These are phyloP conservation scores for sorghum (Sorghum bicolor) DNA, from an alignment of 176 grass and related monocot species.

Conservation along the genomic window DNA sequence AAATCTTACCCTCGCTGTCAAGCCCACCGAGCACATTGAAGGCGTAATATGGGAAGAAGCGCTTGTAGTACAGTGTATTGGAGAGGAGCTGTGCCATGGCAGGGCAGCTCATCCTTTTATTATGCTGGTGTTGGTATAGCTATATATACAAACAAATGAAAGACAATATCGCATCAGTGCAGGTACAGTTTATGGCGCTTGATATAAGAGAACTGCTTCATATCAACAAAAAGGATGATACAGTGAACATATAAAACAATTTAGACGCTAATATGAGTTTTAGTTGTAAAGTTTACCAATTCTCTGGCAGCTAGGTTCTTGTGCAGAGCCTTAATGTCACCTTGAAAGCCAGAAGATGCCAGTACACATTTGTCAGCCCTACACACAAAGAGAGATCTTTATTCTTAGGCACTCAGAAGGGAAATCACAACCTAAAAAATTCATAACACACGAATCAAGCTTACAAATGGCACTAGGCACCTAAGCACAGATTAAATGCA, in stretches of 20 bases:
- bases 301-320: conserved; percentile 91
- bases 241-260: background rate
- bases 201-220: background rate
- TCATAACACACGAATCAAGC: background rate
- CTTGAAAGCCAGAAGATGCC: conserved; percentile 93
- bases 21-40: conserved; percentile 95
- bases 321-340: conserved; percentile 95
- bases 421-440: background rate
- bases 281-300: conserved; percentile 45
- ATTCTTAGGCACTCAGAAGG: conserved; percentile 2
- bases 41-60: conserved; percentile 96
- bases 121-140: conserved; percentile 98
- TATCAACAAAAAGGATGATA: background rate
- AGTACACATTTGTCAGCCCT: conserved; percentile 86
- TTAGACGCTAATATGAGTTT: background rate
- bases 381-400: conserved; percentile 13
- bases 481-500: background rate
- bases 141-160: conserved; percentile 44
- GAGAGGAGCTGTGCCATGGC: conserved; percentile 95
- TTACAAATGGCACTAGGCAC: background rate
- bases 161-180: background rate
- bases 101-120: conserved; percentile 98
- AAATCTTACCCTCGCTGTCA: conserved; percentile 74
- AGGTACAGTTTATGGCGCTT: background rate
- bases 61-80: conserved; percentile 95